Conservation (phyloP, 2,329 filamentous ascomycete species). For the Cryphonectria naterciae region DNA sequence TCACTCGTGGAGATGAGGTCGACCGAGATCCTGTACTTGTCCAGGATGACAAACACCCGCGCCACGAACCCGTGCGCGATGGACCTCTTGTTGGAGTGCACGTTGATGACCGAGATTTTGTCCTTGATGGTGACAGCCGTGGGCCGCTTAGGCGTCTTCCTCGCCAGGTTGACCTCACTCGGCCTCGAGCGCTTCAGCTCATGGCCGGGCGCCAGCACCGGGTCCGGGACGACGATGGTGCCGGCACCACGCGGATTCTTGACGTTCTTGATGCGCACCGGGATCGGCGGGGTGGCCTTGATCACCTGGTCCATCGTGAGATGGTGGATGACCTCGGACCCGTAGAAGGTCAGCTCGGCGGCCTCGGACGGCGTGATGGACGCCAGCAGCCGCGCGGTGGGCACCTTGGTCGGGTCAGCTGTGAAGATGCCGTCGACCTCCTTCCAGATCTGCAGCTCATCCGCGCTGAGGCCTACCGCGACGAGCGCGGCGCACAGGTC, state of each 20-base stretch:
- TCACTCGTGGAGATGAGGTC: conserved; percentile 96
- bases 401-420: conserved; percentile 81
- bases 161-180: conserved; percentile 41
- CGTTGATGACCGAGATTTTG: conserved; percentile 94
- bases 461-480: conserved; percentile 83
- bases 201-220: conserved; percentile 56
- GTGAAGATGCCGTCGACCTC: conserved; percentile 75
- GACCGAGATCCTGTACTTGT: conserved; percentile 84
- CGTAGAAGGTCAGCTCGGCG: conserved; percentile 92
- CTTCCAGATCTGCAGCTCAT: conserved; percentile 97
- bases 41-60: conserved; percentile 88
- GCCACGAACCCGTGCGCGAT: conserved; percentile 96
- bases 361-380: conserved; percentile 94
- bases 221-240: conserved; percentile 83
- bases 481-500: conserved; percentile 92
- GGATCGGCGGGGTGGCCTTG: conserved; percentile 76
- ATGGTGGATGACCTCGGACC: conserved; percentile 96
- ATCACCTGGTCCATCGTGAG: conserved; percentile 98
- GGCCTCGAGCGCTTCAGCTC: conserved; percentile 59
- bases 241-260: conserved; percentile 81
- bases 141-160: conserved; percentile 71
- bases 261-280: conserved; percentile 89
- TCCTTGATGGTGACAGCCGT: conserved; percentile 97
- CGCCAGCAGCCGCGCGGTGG: conserved; percentile 85
- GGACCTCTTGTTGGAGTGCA: conserved; percentile 96